phyloP scores from a whole-genome alignment of 768 basidiomycete genomes.

The Suillus alpinus region DNA sequence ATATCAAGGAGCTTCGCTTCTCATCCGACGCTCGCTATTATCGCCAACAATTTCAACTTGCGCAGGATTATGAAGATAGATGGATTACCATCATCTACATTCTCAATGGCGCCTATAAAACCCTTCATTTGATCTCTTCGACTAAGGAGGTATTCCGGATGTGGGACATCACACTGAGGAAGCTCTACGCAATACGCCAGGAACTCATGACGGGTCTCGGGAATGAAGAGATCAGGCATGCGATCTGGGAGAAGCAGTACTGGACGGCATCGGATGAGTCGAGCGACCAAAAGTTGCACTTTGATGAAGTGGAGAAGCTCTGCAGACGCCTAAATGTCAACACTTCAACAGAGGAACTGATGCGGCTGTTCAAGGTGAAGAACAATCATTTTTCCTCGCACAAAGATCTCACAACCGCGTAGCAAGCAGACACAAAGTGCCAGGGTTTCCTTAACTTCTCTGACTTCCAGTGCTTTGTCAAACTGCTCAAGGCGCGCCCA shows the following conservation, averaged over 20 bases:
- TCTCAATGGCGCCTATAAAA: conserved; percentile 75
- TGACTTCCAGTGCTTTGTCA: conserved; percentile 82
- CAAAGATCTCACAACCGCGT: background rate
- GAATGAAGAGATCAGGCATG: conserved; percentile 59
- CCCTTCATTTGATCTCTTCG: conserved; percentile 78
- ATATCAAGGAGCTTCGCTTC: conserved; percentile 82
- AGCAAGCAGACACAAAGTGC: conserved; percentile 63
- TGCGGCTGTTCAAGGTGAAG: conserved; percentile 56
- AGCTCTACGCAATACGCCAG: conserved; percentile 62
- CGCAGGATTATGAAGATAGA: conserved; percentile 57
- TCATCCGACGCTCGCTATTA: conserved; percentile 70
- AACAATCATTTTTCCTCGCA: background rate
- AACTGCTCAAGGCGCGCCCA: conserved; percentile 76
- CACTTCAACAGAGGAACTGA: conserved; percentile 49
- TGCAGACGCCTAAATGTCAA: conserved; percentile 72
- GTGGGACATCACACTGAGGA: conserved; percentile 63
- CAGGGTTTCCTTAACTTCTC: conserved; percentile 68
- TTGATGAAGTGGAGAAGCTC: conserved; percentile 69
- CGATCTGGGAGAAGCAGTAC: conserved; percentile 77
- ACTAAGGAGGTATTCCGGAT: conserved; percentile 58
- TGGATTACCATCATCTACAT: conserved; percentile 90
- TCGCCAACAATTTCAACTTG: conserved; percentile 64
- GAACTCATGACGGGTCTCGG: conserved; percentile 70
- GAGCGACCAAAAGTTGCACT: conserved; percentile 60
- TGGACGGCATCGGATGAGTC: conserved; percentile 73